Evolutionary conservation across 2,329 filamentous ascomycete species (phyloP), one percentile per base, ranked within the genome.

Genomic region (Penicillium sp.): DNA sequence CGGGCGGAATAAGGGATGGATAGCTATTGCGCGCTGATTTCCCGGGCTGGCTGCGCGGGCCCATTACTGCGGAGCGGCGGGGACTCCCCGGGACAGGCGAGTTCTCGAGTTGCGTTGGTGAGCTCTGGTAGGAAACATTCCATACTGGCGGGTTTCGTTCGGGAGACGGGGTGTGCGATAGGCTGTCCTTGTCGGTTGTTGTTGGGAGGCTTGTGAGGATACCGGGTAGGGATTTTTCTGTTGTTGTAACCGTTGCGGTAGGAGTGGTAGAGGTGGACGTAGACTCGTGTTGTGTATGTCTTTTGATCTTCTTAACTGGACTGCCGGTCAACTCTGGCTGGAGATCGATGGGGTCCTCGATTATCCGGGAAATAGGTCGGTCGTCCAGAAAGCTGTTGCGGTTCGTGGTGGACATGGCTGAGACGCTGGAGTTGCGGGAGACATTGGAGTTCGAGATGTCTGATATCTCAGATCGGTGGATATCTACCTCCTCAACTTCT

Each of bases 21-120:
- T 65, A 63, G 50, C 65, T 73, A 41, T 67, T 72, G 19, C 68
- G 68, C 23, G 58, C 48, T 29, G 66, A 47, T n/a, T 57, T 66
- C 4, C 44, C 58, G 0, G 74, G 75, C 58, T 75, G 75, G 30
- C 26, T 73, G 31, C 75, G 74, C 15, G 75, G 75, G 1, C 75
- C 75, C 51, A 73, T 76, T 9, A 76, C 70, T 1, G 63, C 66
- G 9, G 75, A 69, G 1, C 74, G 70, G 17, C 74, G 74, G 31
- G 73, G 74, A 46, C 75, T 75, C 11, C 71, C 70, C 19, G 64
- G 66, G 21, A 53, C 58, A 5, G 69, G 60, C 2, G 65, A 61
- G 51, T 74, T 73, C 47, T 74, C 71, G 15, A 67, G 60, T 13
- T 64, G 52, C 3, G 67, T 65, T 7, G 72, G 68, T 1, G 72